phyloP scores from a whole-genome alignment of 108 stramenopile species.

The Skeletonema menzelii region DNA sequence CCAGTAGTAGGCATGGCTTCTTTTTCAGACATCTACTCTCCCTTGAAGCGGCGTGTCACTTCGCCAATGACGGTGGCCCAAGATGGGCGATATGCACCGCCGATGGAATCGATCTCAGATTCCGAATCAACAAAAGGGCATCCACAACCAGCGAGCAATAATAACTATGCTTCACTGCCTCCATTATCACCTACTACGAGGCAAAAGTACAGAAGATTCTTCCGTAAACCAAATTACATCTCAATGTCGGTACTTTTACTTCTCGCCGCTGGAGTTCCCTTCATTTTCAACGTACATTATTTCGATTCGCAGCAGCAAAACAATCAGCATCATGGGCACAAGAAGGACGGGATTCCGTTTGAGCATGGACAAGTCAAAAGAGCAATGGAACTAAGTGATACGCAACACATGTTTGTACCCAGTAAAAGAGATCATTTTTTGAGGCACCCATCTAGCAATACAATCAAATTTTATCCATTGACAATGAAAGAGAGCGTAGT shows the following conservation, averaged over 20 bases:
- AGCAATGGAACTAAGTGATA: no score
- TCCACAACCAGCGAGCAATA: not conserved
- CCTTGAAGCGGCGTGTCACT: no score
- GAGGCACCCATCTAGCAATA: not conserved
- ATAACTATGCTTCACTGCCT: no score
- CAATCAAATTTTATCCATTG: not conserved
- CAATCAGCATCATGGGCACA: not conserved
- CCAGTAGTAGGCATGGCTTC: no score
- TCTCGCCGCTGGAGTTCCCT: not conserved
- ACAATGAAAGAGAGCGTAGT: not conserved
- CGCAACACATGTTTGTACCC: no score
- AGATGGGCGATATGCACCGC: no score
- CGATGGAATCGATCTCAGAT: not conserved
- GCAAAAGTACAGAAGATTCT: not conserved
- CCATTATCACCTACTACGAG: not conserved
- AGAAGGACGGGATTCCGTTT: not conserved
- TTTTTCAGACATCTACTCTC: no score
- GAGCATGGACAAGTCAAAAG: no score
- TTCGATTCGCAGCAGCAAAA: no score
- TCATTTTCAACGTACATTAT: not conserved
- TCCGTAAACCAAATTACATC: not conserved
- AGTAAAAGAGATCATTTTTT: not conserved
- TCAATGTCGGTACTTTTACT: not conserved
- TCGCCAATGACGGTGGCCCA: no score
- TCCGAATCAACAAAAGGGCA: not conserved